phyloP scores from a whole-genome alignment of 176 grass and related monocot species.

The Eragrostis nindensis region DNA sequence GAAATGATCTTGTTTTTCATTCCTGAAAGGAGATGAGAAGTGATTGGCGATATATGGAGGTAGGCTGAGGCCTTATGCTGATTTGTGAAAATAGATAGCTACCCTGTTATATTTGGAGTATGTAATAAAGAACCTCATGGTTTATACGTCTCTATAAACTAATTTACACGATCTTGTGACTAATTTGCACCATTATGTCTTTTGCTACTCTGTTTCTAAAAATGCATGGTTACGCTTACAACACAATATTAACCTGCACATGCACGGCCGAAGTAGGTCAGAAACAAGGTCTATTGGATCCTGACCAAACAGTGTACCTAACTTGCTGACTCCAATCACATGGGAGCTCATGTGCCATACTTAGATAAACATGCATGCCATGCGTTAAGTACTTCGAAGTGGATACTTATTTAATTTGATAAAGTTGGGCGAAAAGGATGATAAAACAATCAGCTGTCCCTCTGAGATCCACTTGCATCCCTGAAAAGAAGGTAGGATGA shows the following conservation, averaged over 20 bases:
- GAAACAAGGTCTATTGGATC: not conserved
- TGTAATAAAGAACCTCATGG: not conserved
- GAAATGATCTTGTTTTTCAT: not conserved
- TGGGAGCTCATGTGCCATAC: slow-evolving; percentile 22
- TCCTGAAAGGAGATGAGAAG: not conserved
- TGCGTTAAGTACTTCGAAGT: not conserved
- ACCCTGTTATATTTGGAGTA: not conserved
- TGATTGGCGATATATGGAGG: not conserved
- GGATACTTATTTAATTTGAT: not conserved
- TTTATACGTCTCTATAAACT: not conserved
- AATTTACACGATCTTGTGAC: not conserved
- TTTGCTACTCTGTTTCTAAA: not conserved
- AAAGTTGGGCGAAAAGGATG: not conserved
- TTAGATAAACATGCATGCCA: slow-evolving; percentile 4
- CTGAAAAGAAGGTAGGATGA: not conserved
- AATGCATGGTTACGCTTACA: not conserved
- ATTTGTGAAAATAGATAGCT: slow-evolving; percentile 2
- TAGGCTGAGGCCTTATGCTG: not conserved
- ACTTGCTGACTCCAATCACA: slow-evolving; percentile 36
- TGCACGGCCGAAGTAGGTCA: not conserved
- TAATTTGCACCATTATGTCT: not conserved
- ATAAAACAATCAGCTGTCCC: not conserved
- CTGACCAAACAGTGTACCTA: slow-evolving; percentile 18
- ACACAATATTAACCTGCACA: not conserved
- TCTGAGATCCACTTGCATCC: slow-evolving; percentile 30